Evolutionary conservation across 352 stramenopile genomes (phyloP).

Genomic region (Globisporangium emineosum): DNA sequence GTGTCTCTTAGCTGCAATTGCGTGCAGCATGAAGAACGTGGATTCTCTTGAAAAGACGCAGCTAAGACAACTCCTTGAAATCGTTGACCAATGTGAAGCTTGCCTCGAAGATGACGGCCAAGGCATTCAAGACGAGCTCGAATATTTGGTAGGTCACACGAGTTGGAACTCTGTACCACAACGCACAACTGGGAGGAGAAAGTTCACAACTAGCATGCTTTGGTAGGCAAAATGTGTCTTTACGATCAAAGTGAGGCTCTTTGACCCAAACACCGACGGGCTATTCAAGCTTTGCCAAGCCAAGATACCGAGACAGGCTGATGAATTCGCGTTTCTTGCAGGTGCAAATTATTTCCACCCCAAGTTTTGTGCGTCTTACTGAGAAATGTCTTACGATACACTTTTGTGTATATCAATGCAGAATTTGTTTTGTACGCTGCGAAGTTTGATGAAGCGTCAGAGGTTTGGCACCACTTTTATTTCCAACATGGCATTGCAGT

Average conservation of each 20-base stretch:
- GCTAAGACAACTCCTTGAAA: slow-evolving; percentile 35
- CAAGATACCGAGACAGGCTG: slow-evolving; percentile 24
- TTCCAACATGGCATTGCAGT: background rate
- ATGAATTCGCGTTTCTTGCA: slow-evolving; percentile 53
- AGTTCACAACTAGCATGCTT: slow-evolving; percentile 1
- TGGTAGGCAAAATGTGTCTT: slow-evolving; percentile 44
- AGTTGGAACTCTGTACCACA: background rate
- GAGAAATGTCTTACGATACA: background rate
- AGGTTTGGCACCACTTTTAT: slow-evolving; percentile 23
- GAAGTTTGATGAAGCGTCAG: slow-evolving; percentile 48
- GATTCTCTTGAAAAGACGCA: slow-evolving; percentile 38
- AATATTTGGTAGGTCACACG: slow-evolving; percentile 19
- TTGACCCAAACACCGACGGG: slow-evolving; percentile 48
- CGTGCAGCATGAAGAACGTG: slow-evolving; percentile 48
- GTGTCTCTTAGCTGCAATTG: slow-evolving; percentile 59
- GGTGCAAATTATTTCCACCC: slow-evolving; percentile 23
- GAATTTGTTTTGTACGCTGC: slow-evolving; percentile 59
- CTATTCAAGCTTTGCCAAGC: slow-evolving; percentile 54
- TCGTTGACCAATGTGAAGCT: slow-evolving; percentile 39
- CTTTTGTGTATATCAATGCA: slow-evolving; percentile 16
- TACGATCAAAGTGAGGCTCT: slow-evolving; percentile 53
- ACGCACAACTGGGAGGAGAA: background rate
- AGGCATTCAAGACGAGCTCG: slow-evolving; percentile 1
- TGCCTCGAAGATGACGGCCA: slow-evolving; percentile 15
- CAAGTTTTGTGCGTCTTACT: background rate